Evolutionary conservation across 106 monocot species (phyloP), one percentile per base, ranked within the genome.

Genomic region (Acanthochlamys bracteata): DNA sequence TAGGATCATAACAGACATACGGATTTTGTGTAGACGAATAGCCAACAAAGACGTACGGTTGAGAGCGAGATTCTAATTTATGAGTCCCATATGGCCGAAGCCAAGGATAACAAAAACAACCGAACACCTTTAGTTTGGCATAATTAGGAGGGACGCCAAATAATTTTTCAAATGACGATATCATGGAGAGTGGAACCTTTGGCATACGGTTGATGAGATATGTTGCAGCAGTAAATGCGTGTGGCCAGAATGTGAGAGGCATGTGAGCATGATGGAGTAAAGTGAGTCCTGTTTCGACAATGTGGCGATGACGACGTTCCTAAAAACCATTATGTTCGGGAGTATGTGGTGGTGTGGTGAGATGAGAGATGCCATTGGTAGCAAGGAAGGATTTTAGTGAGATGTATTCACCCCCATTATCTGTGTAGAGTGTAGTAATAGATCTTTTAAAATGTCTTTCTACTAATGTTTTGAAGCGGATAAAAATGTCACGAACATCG

Each of bases 41-140:
- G 40, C 55, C 27, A 11, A 68, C 19, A 56, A 55, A 68, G 4
- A 57, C 40, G 40, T 65, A 74, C 20, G 39, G 74, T 24, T 11
- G 25, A 16, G 70, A 74, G 2, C 52, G 22, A 0, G 55, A 17
- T 19, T 65, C 25, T 4, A 74, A 39, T 53, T 79, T 74, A 11
- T 70, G n/a, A 7, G 25, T 12, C 22, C 15, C 24, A 17, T 70
- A 79, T 1, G 70, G 79, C 19, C 21, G 25, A 1, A 66, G 49
- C 60, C 45, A 45, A 0, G 79, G 79, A 24, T 52, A 79, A 56
- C 75, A 70, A 17, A 60, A 17, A 20, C 70, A 80, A 0, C 65
- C 49, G 23, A 75, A 70, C 15, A 41, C 25, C 46, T 49, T 51
- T 15, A 71, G 47, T 1, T 24, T 46, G 12, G 16, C n/a, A 54